Conservation (phyloP, 2,329 filamentous ascomycete species). For the Alternaria atra region DNA sequence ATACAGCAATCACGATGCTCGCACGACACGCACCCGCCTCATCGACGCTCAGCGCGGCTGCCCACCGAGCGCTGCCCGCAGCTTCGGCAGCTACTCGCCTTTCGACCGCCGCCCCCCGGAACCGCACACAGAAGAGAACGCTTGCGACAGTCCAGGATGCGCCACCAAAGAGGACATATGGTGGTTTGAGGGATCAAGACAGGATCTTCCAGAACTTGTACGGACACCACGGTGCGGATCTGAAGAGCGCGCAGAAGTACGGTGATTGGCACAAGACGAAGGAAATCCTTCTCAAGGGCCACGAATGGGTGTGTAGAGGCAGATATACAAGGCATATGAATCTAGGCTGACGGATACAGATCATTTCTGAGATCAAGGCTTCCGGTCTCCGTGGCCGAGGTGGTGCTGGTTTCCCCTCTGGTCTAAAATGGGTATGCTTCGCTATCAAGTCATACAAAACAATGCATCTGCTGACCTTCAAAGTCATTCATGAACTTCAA, state of each 20-base stretch:
- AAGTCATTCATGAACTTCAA: constrained; percentile 99
- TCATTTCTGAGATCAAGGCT: constrained; percentile 96
- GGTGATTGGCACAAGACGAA: constrained; percentile 99
- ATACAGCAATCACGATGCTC: constrained; percentile 50
- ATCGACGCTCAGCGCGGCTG: constrained; percentile 52
- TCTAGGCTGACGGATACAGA: constrained; percentile 59
- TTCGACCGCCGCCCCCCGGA: constrained; percentile 52
- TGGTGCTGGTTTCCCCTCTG: constrained; percentile 96
- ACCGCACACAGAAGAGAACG: constrained; percentile 67
- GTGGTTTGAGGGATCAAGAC: constrained; percentile 93
- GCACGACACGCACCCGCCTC: constrained; percentile 52
- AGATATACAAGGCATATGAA: neutral
- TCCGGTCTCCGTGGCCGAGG: constrained; percentile 95
- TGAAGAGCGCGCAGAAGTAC: constrained; percentile 96
- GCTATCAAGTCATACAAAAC: too few species aligned
- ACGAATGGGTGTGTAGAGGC: constrained; percentile 76
- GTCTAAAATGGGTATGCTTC: constrained; percentile 97
- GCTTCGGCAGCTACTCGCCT: constrained; percentile 50
- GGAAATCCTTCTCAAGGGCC: constrained; percentile 95
- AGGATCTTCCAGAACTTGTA: constrained; percentile 99
- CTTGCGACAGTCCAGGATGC: constrained; percentile 68
- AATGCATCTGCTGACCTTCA: constrained; percentile 39
- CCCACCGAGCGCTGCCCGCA: constrained; percentile 54
- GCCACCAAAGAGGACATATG: constrained; percentile 72
- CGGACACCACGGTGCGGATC: constrained; percentile 86